A percentile compares a stretch with the other conserved stretches of the same genome.
Conservation (phyloP, 345 rosid species). For the Acer campestre region DNA sequence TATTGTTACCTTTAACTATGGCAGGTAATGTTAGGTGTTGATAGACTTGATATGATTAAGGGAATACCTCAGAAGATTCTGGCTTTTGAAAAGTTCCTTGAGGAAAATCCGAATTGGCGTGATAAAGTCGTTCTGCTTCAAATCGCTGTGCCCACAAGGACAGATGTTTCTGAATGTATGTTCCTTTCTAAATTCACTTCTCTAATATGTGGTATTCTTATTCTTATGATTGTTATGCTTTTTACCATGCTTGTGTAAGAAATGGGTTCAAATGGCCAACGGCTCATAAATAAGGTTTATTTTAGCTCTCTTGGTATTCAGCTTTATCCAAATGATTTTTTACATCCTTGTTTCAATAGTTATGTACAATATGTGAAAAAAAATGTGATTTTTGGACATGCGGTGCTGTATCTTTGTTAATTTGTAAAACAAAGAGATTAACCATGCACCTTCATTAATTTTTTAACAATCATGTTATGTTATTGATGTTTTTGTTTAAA, state of each 20-base stretch:
- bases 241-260: not conserved
- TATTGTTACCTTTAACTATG: constrained; percentile 23
- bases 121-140: constrained; percentile 64
- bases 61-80: constrained; percentile 68
- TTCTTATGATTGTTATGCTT: not conserved
- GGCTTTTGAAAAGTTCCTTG: constrained; percentile 64
- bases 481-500: not conserved
- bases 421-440: constrained; percentile 4
- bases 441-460: not conserved
- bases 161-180: constrained; percentile 60
- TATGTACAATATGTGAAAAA: not conserved
- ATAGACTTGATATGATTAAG: constrained; percentile 69
- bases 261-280: not conserved
- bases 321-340: constrained; percentile 1
- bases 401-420: not conserved
- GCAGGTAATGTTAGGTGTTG: constrained; percentile 69
- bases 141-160: constrained; percentile 68
- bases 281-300: not conserved
- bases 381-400: not conserved
- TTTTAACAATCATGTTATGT: not conserved
- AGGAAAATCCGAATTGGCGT: constrained; percentile 66
- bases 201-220: not conserved
- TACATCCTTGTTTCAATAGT: not conserved
- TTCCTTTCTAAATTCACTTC: constrained; percentile 8
- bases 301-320: not conserved